phyloP scores from a whole-genome alignment of 306 rosid genomes.

The Mimosa bimucronata region DNA sequence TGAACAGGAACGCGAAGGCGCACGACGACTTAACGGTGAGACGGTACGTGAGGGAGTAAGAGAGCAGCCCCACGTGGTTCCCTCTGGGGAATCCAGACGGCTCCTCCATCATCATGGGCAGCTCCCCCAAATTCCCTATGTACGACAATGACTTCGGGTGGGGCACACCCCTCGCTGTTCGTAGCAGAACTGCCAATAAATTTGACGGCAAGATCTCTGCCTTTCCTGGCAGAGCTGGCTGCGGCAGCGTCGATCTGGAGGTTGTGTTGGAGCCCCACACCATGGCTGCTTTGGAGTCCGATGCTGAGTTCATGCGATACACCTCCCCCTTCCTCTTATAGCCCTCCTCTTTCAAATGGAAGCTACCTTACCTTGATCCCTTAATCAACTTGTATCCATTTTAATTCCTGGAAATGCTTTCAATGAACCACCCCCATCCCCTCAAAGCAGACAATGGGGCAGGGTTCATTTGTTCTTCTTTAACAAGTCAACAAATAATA shows the following conservation, averaged over 20 bases:
- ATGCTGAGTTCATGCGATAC: conserved; percentile 73
- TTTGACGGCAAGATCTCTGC: conserved; percentile 90
- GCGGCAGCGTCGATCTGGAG: conserved; percentile 75
- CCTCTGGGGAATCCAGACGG: conserved; percentile 81
- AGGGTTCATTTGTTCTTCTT: no score
- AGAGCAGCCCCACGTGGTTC: conserved; percentile 63
- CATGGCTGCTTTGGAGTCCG: conserved; percentile 67
- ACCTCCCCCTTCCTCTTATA: conserved; percentile 34
- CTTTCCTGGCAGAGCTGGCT: conserved; percentile 71
- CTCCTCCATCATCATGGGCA: conserved; percentile 77
- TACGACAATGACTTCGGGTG: conserved; percentile 91
- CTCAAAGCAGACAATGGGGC: no score
- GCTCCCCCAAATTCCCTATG: conserved; percentile 94
- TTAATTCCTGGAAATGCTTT: no score
- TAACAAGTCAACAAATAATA: no score
- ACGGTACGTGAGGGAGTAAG: conserved; percentile 69
- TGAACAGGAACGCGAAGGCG: conserved; percentile 64
- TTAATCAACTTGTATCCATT: no score
- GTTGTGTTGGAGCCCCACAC: conserved; percentile 70
- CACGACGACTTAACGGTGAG: conserved; percentile 61
- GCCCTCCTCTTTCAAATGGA: no score
- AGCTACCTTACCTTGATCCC: no score
- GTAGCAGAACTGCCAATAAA: conserved; percentile 79
- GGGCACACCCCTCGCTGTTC: conserved; percentile 78
- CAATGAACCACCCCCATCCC: no score